Base-by-base conservation (phyloP, 495 filamentous ascomycete genomes). In the Penicillium pancosmium region DNA sequence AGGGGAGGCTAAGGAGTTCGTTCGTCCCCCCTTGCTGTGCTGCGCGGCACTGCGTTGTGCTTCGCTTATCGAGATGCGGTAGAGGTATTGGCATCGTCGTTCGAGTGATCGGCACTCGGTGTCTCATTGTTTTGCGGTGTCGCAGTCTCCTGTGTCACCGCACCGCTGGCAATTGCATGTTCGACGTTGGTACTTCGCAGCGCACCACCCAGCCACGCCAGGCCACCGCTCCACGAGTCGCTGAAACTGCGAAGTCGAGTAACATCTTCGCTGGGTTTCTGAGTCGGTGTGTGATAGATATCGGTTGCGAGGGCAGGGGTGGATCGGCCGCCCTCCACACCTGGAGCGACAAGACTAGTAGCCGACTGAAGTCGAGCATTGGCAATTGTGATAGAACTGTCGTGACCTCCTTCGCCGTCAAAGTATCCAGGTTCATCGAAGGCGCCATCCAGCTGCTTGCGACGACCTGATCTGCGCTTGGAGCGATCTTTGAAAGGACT, bases 121-220 rank as follows among this genome's bases (percentile, higher is more conserved):
- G 10, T 44, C 15, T 60, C 61, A 12, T 50, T 35, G 5, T 56
- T 36, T 25, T 44, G 56, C 18, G 61, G 52, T 40, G 52, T 70
- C 12, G 53, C 51, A 16, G 65, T 55, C 34, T 41, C 65, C 50
- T 67, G 57, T 15, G 57, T 57, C 16, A 53, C 46, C 10, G 65
- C 60, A 40, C 46, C 56, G 38, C 60, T 65, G 5, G 67, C 64
- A 16, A 48, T 49, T 15, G n/a, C 40, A 33, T 56, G 49, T 8
- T 19, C 18, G 11, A 52, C 50, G 1, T 50, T 46, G 13, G 27
- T 48, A 35, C 50, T 65, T 43, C 69, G 52, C 16, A 75, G 51
- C 19, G 64, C 63, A 36, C 71, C 72, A n/a, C 77, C 76, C 15
- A 80, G 58, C 77, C 77, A 80, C 10, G 73, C 73, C n/a, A 78